Base-by-base conservation (phyloP, 208 protist genomes). In the Trypanosomatidae sp. region DNA sequence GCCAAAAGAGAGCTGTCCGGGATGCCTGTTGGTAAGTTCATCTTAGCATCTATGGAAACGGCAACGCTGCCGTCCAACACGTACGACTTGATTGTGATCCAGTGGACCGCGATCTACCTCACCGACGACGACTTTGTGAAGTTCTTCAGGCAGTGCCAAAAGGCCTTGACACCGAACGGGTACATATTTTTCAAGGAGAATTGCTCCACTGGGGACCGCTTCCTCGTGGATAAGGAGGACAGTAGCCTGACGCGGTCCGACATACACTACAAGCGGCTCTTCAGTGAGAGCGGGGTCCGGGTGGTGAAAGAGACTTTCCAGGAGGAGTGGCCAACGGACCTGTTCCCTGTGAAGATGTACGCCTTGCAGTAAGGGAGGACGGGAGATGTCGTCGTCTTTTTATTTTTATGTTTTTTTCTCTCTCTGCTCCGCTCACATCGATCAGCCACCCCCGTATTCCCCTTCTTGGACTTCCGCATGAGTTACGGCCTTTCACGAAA, bases 111-210 rank as follows among this genome's bases (percentile, higher is more conserved):
- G 53, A 97, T 97, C 66, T 98, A 98, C 78, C 86, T 98, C 39
- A 97, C 94, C 28, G 95, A 98, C 79, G 85, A 83, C 33, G 93
- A 98, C 81, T 96, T 98, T 79, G 84, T 93, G n/a, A 80, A 75
- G 8, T 97, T 98, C 80, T 86, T 98, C 52, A 71, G 65, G 56
- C 80, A 88, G 64, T 95, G 88, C 85, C 91, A 90, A 68, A 53
- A 72, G 56, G 87, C 89, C 0, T 81, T 97, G 49, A 91, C 86
- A n/a, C 72, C 80, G 9, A 71, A 84, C n/a, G 95, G 94, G 15
- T 91, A 92, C 69, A 92, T 98, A 55, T 95, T 98, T 73, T 93
- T 98, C 64, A 98, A 98, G 82, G 95, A 98, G 77, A 98, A 97
- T 71, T 85, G 81, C 69, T 73, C 82, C 17, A 77, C 49, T 36